Conservation (phyloP, 495 filamentous ascomycete species). For the Chaetomium tenue region DNA sequence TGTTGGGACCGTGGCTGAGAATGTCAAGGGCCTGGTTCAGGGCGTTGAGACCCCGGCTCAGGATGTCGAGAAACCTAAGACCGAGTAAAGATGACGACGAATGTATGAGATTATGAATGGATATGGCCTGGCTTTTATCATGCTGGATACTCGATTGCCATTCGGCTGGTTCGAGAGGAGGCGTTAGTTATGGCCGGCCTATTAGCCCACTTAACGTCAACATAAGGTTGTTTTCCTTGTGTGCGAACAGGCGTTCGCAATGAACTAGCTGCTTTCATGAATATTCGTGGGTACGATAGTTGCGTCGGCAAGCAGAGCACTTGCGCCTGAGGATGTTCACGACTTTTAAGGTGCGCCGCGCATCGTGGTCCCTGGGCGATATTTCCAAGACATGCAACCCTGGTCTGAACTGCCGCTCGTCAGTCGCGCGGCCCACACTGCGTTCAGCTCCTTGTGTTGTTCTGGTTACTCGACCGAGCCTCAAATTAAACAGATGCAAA, state of each 20-base stretch:
- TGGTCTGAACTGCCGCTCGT: not conserved
- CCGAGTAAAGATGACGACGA: conserved; percentile 10
- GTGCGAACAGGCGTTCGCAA: not conserved
- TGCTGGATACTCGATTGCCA: conserved; percentile 5
- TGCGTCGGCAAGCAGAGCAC: not conserved
- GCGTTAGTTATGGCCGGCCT: conserved; percentile 1
- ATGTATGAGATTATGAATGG: conserved; percentile 20
- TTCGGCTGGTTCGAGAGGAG: not conserved
- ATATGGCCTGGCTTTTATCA: conserved; percentile 10
- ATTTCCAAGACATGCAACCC: conserved; percentile 2
- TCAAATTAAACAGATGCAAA: conserved; percentile 1
- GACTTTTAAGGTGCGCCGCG: not conserved
- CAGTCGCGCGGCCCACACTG: not conserved
- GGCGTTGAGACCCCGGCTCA: too few relatives aligned
- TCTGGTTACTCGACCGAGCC: not conserved
- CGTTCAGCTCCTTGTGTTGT: not conserved
- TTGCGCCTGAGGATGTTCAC: not conserved
- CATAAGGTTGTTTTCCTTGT: not conserved
- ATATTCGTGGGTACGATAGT: not conserved
- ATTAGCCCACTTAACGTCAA: not conserved
- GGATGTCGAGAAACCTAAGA: not conserved
- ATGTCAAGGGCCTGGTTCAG: too few relatives aligned
- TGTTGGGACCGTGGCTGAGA: too few relatives aligned
- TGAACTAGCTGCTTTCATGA: conserved; percentile 8
- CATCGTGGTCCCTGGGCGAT: not conserved